Percentiles rank a stretch among this genome's conserved stretches.
These are phyloP conservation scores for Yamadazyma akitaensis DNA, from an alignment of 805 yeast species.

Conservation along the genomic window DNA sequence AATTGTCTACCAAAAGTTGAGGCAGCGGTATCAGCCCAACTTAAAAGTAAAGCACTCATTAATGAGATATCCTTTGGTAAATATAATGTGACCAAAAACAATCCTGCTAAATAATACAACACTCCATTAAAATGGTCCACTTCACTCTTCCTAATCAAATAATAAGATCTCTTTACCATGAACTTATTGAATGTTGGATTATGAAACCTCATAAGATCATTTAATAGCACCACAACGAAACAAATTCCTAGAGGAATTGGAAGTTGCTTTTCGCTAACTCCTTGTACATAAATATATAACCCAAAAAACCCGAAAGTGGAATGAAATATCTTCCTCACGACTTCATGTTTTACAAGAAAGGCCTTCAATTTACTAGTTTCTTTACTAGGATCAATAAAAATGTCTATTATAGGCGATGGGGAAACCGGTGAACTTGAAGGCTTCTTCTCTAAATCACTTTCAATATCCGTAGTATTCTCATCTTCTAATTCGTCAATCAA, in stretches of 20 bases:
- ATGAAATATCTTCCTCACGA: conserved; percentile 85
- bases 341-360: conserved; percentile 74
- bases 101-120: conserved; percentile 81
- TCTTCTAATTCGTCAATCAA: conserved; percentile 11
- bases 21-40: conserved; percentile 98
- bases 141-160: conserved; percentile 83
- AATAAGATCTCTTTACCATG: conserved; percentile 69
- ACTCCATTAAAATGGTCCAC: conserved; percentile 74
- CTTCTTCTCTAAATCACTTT: conserved; percentile 9
- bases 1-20: conserved; percentile 85
- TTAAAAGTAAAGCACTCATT: conserved; percentile 71
- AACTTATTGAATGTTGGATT: conserved; percentile 58
- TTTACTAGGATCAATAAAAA: background rate
- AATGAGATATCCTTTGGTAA: conserved; percentile 80
- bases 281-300: conserved; percentile 63
- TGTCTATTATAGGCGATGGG: background rate
- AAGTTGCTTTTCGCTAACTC: conserved; percentile 54
- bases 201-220: conserved; percentile 68
- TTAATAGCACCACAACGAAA: conserved; percentile 51
- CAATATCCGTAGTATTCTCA: conserved; percentile 10
- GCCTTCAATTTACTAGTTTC: conserved; percentile 7
- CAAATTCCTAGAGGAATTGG: conserved; percentile 55
- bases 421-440: background rate
- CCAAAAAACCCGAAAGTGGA: conserved; percentile 86
- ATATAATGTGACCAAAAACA: conserved; percentile 62